phyloP scores from a whole-genome alignment of 2,329 filamentous ascomycete species.

The Tolypocladium album region DNA sequence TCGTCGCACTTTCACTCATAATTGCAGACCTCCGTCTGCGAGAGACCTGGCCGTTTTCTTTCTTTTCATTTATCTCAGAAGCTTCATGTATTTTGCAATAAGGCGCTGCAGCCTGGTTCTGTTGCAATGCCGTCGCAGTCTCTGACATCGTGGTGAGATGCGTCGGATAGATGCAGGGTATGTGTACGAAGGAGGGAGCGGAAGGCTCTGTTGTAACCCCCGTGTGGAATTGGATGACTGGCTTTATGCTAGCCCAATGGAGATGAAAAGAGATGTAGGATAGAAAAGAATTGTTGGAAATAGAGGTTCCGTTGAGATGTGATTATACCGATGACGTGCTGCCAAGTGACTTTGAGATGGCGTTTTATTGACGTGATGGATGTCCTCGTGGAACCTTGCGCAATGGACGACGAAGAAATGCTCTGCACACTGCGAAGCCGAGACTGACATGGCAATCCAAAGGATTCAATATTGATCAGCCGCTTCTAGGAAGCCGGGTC shows the following conservation, averaged over 20 bases:
- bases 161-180: not conserved
- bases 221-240: not conserved
- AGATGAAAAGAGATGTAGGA: not conserved
- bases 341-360: not conserved
- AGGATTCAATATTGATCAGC: no score
- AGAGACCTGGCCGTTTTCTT: not conserved
- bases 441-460: no score
- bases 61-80: not conserved
- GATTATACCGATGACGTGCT: not conserved
- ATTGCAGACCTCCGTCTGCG: not conserved
- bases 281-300: not conserved
- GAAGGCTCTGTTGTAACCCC: not conserved
- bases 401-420: no score
- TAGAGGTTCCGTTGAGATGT: not conserved
- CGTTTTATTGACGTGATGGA: no score
- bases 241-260: not conserved
- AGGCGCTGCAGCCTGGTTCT: not conserved
- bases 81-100: not conserved
- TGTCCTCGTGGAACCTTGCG: no score
- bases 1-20: not conserved
- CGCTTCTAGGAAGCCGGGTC: no score
- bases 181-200: not conserved
- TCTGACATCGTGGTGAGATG: not conserved
- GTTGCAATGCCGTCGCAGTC: not conserved
- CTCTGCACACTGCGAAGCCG: no score